Conservation (phyloP, 2,329 filamentous ascomycete species). For the Phialophora chinensis region DNA sequence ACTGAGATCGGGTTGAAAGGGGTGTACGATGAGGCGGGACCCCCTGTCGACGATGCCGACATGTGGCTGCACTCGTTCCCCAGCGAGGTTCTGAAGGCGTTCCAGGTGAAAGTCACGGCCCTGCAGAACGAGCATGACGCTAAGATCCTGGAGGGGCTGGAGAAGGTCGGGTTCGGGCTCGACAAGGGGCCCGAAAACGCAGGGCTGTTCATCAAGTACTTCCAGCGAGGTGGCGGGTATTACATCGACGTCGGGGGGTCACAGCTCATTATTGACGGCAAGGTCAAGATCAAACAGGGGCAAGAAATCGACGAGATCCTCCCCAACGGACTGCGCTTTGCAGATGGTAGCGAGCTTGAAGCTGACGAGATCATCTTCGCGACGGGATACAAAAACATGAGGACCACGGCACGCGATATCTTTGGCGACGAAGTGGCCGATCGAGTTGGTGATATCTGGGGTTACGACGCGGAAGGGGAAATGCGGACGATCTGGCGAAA, state of each 20-base stretch:
- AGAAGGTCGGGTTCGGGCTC: constrained; percentile 65
- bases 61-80: constrained; percentile 65
- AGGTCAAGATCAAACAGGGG: constrained; percentile 69
- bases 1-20: constrained; percentile 61
- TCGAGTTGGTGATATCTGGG: constrained; percentile 66
- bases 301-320: constrained; percentile 63
- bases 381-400: constrained; percentile 70
- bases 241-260: constrained; percentile 73
- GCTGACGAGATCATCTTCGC: constrained; percentile 70
- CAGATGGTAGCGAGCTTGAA: constrained; percentile 63
- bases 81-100: constrained; percentile 63
- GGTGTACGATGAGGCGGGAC: constrained; percentile 56
- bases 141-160: constrained; percentile 50
- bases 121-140: constrained; percentile 27
- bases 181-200: constrained; percentile 63
- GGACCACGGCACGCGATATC: constrained; percentile 62
- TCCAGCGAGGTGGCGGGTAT: constrained; percentile 70
- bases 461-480: constrained; percentile 62
- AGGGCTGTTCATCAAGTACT: constrained; percentile 67
- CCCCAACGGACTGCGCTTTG: constrained; percentile 56
- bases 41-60: constrained; percentile 70
- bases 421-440: constrained; percentile 68
- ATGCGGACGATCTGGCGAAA: constrained; percentile 65
- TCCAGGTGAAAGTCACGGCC: constrained; percentile 50
- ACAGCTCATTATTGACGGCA: constrained; percentile 66